A percentile compares a stretch with the other conserved stretches of the same genome.
These are phyloP conservation scores for Guadua angustifolia DNA, from an alignment of 176 grass and related monocot genomes.

Conservation along the genomic window DNA sequence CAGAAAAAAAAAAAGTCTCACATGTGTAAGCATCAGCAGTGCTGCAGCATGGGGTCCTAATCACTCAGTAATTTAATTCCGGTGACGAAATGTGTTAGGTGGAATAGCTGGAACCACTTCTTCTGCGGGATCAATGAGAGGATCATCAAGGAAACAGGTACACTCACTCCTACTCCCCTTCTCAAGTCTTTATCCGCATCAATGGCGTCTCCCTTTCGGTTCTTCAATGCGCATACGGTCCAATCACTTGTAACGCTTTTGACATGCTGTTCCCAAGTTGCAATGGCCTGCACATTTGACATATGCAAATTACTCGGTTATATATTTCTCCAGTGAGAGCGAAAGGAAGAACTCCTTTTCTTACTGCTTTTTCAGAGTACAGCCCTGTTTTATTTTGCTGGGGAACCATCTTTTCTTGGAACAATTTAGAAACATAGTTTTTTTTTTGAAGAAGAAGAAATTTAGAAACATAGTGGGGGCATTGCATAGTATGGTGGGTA, in stretches of 20 bases:
- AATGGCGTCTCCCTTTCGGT: background rate
- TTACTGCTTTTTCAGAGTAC: background rate
- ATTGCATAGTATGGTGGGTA: background rate
- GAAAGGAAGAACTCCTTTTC: background rate
- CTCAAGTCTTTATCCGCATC: background rate
- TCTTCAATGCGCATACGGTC: background rate
- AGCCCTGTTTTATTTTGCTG: background rate
- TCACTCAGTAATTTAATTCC: background rate
- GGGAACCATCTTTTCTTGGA: no score
- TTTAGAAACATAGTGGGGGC: background rate
- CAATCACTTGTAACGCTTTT: background rate
- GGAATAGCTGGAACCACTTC: slow-evolving; percentile 99
- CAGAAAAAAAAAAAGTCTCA: background rate
- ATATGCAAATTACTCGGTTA: background rate
- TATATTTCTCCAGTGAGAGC: background rate
- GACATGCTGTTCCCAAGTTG: background rate
- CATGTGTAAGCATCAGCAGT: background rate
- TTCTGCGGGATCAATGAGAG: slow-evolving; percentile 69
- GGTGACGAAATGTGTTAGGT: slow-evolving; percentile 51
- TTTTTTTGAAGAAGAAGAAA: no score
- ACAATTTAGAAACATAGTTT: background rate
- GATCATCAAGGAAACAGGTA: slow-evolving; percentile 78
- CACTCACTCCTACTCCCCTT: background rate
- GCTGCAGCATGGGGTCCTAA: background rate
- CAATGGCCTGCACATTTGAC: background rate